Conservation (phyloP, 164 flowering plant species). For the Protea cynaroides region DNA sequence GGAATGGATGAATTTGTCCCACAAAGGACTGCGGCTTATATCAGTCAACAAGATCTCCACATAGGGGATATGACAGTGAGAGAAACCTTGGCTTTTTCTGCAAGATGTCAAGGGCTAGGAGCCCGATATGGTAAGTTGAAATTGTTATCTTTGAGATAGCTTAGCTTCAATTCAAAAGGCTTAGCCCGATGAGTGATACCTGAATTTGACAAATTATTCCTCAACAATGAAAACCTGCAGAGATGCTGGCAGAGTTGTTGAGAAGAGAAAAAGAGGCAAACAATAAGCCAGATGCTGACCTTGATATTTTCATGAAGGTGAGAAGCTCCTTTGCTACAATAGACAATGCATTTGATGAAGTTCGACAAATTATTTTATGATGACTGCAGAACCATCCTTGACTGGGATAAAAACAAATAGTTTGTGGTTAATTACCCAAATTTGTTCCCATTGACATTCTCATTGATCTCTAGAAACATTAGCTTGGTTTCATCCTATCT, state of each 20-base stretch:
- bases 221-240: conserved; percentile 26
- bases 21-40: conserved; percentile 57
- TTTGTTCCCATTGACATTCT: too few species aligned
- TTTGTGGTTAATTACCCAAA: too few species aligned
- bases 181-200: conserved; percentile 28
- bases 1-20: conserved; percentile 65
- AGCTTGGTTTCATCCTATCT: neutral
- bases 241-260: conserved; percentile 57
- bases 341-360: too few species aligned
- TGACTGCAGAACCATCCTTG: too few species aligned
- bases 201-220: conserved; percentile 17
- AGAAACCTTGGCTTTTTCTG: conserved; percentile 40
- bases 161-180: conserved; percentile 34
- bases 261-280: conserved; percentile 64
- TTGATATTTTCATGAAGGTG: conserved; percentile 80
- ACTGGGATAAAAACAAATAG: too few species aligned
- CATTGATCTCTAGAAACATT: neutral
- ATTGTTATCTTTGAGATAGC: too few species aligned
- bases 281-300: conserved; percentile 61
- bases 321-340: neutral
- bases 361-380: neutral
- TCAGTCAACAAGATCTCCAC: conserved; percentile 45
- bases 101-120: conserved; percentile 18
- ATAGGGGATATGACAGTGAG: neutral
- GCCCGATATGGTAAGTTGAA: neutral